Evolutionary conservation across 73 alveolate genomes (phyloP), one percentile per base, ranked within the genome.

Genomic region (Paramecium biaurelia): DNA sequence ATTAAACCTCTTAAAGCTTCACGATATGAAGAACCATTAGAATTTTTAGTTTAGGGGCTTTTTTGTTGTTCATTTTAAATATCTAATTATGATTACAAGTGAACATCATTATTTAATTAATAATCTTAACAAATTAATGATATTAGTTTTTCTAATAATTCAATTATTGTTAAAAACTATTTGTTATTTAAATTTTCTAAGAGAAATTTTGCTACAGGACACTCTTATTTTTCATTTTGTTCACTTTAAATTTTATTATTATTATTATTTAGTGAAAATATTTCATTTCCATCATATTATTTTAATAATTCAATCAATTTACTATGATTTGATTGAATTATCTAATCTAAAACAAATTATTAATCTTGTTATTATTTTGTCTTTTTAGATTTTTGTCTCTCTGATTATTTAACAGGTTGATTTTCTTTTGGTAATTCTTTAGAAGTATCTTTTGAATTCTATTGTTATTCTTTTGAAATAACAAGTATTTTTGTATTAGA

Each of bases 391-490:
- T 63, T 63, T 10, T 63, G 10, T 26, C 84, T 63, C 3, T 63
- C 84, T 63, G 84, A 63, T 63, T 63, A 63, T 63, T 63, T 63
- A 14, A 63, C 84, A 30, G 84, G 68, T 53, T 53, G 8, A 18
- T 53, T 28, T 32, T 63, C 84, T 63, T 63, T 63, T 14, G 45
- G 49, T 63, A 63, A 63, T 12, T 63, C 84, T 63, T 63, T 63
- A 3, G 84, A 30, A 30, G 15, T n/a, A 63, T 63, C 45, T 32
- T 63, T 63, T 9, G 21, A 30, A 12, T 63, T 63, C 24, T 63
- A 63, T 63, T 30, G 15, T 0, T 26, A 11, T 63, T 30, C 41
- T 12, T 63, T 63, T 0, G 41, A 63, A 28, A 32, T 30, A 7
- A 63, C 45, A 1, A 63, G 0, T 2, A 63, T 63, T 63, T 26